Base-by-base conservation (phyloP, 352 stramenopile species). In the Globisporangium nunn region DNA sequence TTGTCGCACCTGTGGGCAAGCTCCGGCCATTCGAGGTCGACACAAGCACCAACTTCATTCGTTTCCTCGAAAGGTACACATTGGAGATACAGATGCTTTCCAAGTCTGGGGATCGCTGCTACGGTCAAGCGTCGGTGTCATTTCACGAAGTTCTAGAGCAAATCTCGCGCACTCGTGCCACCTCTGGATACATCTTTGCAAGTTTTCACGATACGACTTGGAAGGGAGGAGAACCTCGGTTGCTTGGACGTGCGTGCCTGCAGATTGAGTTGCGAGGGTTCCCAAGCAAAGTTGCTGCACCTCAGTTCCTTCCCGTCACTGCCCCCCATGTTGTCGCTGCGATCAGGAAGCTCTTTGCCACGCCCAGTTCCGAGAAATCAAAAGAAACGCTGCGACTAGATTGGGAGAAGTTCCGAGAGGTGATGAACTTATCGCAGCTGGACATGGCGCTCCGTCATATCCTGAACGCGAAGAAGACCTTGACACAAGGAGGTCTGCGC, bases 401-500 rank as follows among this genome's bases (percentile, higher is more conserved):
- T 17, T 75, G 67, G 67, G 37, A 11, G 2, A 55, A 60, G 17
- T 75, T 70, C 33, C 62, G 51, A 8, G 45, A 51, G 8, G 58
- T 56, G 6, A 65, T 75, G 54, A 23, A 14, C 14, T 29, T 72
- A 3, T 61, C 60, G 11, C 49, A 48, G 15, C 29, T 68, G 6
- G 61, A 75, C 11, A 35, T 29, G 28, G 40, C 28, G 8, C 54
- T 66, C 11, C 54, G 59, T 2, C 6, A 56, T 8, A 35, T 66
- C 29, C 29, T 66, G 46, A 12, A 39, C 18, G n/a, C 46, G 46
- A 53, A 53, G n/a, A 51, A 52, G 12, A 4, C 31, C 5, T n/a
- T 54, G 12, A 62, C 40, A 1, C 31, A 23, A n/a, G 4, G 40
- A 2, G 39, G 47, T 15, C 17, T 52, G 18, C 35, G 45, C 15